phyloP scores from a whole-genome alignment of 2,329 filamentous ascomycete species.

The Periconia digitata region DNA sequence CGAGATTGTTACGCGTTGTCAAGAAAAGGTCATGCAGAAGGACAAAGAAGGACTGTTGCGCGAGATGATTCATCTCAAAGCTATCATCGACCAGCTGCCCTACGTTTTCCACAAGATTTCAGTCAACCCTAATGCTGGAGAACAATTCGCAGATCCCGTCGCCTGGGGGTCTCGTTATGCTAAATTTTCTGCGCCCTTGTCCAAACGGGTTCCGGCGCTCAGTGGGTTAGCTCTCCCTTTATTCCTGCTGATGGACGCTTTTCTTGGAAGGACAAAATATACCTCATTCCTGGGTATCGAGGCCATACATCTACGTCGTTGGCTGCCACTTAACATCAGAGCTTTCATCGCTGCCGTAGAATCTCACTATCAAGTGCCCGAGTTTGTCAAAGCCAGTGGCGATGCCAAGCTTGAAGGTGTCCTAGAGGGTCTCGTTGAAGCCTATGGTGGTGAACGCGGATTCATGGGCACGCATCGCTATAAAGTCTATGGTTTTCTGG shows the following conservation, averaged over 20 bases:
- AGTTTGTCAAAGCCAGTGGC: slow-evolving; percentile 53
- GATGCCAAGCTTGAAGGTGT: slow-evolving; percentile 55
- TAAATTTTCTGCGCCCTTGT: slow-evolving; percentile 55
- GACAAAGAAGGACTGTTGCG: slow-evolving; percentile 54
- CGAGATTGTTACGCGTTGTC: slow-evolving; percentile 50
- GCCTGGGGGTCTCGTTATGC: slow-evolving; percentile 27
- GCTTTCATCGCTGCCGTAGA: slow-evolving; percentile 60
- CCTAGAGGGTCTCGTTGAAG: slow-evolving; percentile 57
- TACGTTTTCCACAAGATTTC: slow-evolving; percentile 55
- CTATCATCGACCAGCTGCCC: slow-evolving; percentile 14
- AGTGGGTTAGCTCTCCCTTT: slow-evolving; percentile 49
- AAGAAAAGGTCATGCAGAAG: slow-evolving; percentile 57
- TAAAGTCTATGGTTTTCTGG: slow-evolving; percentile 59
- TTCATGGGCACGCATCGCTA: slow-evolving; percentile 60
- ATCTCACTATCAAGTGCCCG: slow-evolving; percentile 56
- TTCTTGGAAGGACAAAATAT: slow-evolving; percentile 55
- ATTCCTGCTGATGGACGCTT: slow-evolving; percentile 58
- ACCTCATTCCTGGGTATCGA: slow-evolving; percentile 55
- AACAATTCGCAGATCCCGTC: slow-evolving; percentile 30
- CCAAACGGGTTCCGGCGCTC: slow-evolving; percentile 54
- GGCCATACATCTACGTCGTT: slow-evolving; percentile 54
- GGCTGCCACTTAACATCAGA: slow-evolving; percentile 56
- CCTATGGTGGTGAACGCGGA: slow-evolving; percentile 56
- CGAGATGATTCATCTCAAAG: slow-evolving; percentile 51
- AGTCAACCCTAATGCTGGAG: slow-evolving; percentile 52